phyloP scores from a whole-genome alignment of 139 green algal species.

The Prasinococcaceae sp. region DNA sequence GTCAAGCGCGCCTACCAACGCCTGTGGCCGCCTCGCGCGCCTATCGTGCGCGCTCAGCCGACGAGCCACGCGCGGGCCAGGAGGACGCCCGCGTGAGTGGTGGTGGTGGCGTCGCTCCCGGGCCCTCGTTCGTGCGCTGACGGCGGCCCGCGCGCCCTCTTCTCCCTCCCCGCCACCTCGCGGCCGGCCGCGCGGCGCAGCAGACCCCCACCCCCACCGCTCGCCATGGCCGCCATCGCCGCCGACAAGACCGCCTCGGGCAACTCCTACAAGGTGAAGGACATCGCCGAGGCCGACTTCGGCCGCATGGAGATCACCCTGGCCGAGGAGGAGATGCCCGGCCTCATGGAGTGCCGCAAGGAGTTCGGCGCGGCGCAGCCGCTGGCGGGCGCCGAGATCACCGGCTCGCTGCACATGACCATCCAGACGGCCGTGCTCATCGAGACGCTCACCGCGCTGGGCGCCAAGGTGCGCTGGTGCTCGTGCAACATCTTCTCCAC shows the following conservation, averaged over 20 bases:
- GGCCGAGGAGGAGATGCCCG: constrained; percentile 96
- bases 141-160: no score
- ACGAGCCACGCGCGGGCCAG: no score
- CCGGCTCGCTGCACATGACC: constrained; percentile 98
- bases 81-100: no score
- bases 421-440: constrained; percentile 99
- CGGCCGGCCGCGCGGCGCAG: no score
- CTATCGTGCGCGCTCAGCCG: no score
- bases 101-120: no score
- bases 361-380: constrained; percentile 88
- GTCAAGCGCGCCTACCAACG: no score
- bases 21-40: no score
- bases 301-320: constrained; percentile 95
- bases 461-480: constrained; percentile 95
- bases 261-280: constrained; percentile 42
- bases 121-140: no score
- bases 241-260: constrained; percentile 13
- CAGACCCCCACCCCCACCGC: no score
- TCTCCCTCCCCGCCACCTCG: no score
- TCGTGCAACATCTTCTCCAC: constrained; percentile 99
- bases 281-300: constrained; percentile 83
- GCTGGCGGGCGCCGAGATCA: constrained; percentile 83
- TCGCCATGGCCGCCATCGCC: no score
- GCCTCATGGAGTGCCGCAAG: constrained; percentile 78
- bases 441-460: constrained; percentile 89